Evolutionary conservation across 805 yeast genomes (phyloP).

Genomic region (Wickerhamiella sorbophila): DNA sequence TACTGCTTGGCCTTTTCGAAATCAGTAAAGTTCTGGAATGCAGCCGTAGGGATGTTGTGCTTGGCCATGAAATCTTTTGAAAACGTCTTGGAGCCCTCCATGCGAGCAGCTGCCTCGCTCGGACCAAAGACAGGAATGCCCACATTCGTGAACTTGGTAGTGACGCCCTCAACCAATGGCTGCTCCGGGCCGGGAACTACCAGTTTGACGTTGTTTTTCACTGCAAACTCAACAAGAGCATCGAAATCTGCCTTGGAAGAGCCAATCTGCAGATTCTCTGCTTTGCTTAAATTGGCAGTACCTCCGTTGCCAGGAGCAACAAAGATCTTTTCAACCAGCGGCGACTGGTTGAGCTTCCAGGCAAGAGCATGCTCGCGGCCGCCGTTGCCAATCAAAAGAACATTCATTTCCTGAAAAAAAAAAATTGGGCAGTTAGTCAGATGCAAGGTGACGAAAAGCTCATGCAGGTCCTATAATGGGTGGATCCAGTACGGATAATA

Average conservation of each 20-base stretch:
- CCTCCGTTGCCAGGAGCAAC: slow-evolving; percentile 99
- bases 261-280: slow-evolving; percentile 56
- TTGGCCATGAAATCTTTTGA: slow-evolving; percentile 87
- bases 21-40: slow-evolving; percentile 64
- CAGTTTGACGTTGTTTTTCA: slow-evolving; percentile 45
- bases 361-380: slow-evolving; percentile 97
- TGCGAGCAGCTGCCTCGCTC: slow-evolving; percentile 69
- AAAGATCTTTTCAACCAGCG: slow-evolving; percentile 52
- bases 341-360: slow-evolving; percentile 78
- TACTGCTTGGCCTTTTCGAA: slow-evolving; percentile 64
- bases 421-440: not conserved
- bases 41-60: slow-evolving; percentile 90
- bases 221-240: slow-evolving; percentile 59
- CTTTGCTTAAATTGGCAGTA: slow-evolving; percentile 38
- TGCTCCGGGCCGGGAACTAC: slow-evolving; percentile 99
- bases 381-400: slow-evolving; percentile 89
- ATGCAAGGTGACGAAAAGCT: not conserved
- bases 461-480: not conserved
- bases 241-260: slow-evolving; percentile 55
- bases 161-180: slow-evolving; percentile 89
- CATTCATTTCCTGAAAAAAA: slow-evolving; percentile 29
- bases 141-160: slow-evolving; percentile 52
- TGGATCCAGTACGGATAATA: not conserved
- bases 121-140: slow-evolving; percentile 98
- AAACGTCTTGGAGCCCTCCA: slow-evolving; percentile 96